Conservation (phyloP, 2,329 filamentous ascomycete species). For the Pseudogymnoascus sp. region DNA sequence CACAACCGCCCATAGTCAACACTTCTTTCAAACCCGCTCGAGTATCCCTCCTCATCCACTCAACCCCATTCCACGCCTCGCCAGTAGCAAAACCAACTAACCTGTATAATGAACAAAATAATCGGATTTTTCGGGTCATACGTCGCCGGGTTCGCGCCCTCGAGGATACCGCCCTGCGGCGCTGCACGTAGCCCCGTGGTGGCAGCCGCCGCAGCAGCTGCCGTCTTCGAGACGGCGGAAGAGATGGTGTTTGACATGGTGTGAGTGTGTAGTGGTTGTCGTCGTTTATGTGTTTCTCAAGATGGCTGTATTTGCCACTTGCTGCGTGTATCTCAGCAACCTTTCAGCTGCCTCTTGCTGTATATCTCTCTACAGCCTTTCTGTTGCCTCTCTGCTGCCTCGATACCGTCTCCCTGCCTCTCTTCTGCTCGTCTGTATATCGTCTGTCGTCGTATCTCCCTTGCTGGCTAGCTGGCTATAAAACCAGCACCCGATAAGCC, state of each 20-base stretch:
- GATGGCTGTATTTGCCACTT: background rate
- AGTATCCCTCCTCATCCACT: background rate
- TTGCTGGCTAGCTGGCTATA: background rate
- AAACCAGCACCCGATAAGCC: background rate
- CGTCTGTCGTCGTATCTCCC: background rate
- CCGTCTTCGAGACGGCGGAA: constrained; percentile 5
- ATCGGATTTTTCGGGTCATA: constrained; percentile 59
- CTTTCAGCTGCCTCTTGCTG: background rate
- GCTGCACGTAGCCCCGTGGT: constrained; percentile 10
- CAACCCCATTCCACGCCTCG: background rate
- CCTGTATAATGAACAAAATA: constrained; percentile 62
- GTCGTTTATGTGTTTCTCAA: background rate
- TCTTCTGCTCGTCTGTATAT: background rate
- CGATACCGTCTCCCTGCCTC: background rate
- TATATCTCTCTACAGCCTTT: background rate
- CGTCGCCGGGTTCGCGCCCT: constrained; percentile 51
- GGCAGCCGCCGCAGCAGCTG: background rate
- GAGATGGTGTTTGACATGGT: constrained; percentile 1
- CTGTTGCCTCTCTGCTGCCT: background rate
- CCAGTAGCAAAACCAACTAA: constrained; percentile 25
- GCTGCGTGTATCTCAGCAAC: background rate
- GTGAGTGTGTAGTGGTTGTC: background rate
- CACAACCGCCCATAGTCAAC: no score
- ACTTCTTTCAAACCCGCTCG: background rate
- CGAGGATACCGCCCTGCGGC: constrained; percentile 55